Percentiles rank a stretch among this genome's conserved stretches.
Conservation (phyloP, 164 flowering plant species). For the Brasenia schreberi region DNA sequence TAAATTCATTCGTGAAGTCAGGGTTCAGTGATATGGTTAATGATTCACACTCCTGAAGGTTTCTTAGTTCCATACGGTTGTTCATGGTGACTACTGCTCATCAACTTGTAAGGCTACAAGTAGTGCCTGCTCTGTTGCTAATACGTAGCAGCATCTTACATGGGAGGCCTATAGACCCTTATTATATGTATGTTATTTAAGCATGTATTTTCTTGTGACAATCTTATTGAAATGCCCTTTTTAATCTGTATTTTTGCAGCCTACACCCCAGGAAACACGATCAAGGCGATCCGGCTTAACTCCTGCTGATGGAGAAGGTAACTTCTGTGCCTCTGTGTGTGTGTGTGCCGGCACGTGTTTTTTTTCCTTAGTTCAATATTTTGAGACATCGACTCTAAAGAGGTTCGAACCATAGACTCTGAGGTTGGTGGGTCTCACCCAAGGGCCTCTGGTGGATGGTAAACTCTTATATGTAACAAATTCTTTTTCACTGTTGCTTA, state of each 20-base stretch:
- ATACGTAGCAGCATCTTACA: neutral
- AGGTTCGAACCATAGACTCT: too few relatives aligned
- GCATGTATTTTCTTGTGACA: neutral
- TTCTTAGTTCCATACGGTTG: neutral
- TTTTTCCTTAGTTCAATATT: too few relatives aligned
- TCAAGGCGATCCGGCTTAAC: neutral
- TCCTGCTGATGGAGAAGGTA: neutral
- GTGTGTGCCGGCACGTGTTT: too few relatives aligned
- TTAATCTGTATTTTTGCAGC: neutral
- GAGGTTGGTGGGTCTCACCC: too few relatives aligned
- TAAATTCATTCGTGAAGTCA: neutral
- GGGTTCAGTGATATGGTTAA: neutral
- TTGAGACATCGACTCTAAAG: too few relatives aligned
- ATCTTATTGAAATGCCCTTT: too few relatives aligned
- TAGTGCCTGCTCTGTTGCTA: neutral
- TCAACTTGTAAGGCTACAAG: neutral
- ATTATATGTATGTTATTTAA: too few relatives aligned
- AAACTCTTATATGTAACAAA: neutral
- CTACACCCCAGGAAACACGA: neutral
- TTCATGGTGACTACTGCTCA: neutral
- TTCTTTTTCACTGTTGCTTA: neutral
- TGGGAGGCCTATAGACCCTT: neutral
- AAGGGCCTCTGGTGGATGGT: too few relatives aligned
- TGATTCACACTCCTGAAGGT: neutral
- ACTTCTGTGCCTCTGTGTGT: neutral